Conservation (phyloP, 306 rosid species). For the Dalbergia cochinchinensis region DNA sequence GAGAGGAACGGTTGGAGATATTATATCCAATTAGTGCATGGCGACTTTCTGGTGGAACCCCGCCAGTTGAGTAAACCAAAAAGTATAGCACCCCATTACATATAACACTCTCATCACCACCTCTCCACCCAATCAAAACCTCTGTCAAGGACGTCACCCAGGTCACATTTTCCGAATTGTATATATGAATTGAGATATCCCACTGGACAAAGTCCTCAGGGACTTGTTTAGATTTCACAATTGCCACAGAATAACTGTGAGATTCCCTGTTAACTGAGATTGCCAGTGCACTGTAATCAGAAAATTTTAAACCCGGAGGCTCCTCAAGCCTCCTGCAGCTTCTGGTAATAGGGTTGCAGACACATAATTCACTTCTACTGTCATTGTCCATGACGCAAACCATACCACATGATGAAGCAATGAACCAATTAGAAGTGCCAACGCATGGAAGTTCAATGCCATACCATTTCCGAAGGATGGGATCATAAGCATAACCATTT, state of each 20-base stretch:
- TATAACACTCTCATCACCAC: constrained; percentile 88
- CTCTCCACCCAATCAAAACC: constrained; percentile 85
- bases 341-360: constrained; percentile 84
- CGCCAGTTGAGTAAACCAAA: constrained; percentile 81
- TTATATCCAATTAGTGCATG: constrained; percentile 71
- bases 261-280: constrained; percentile 70
- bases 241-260: constrained; percentile 64
- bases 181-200: constrained; percentile 75
- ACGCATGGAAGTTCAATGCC: constrained; percentile 75
- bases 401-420: constrained; percentile 82
- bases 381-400: constrained; percentile 88
- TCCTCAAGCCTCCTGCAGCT: constrained; percentile 62
- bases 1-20: constrained; percentile 58
- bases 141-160: constrained; percentile 74
- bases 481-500: constrained; percentile 79
- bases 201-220: constrained; percentile 75
- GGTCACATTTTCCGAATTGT: constrained; percentile 60
- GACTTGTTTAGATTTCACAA: constrained; percentile 83
- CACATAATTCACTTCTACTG: constrained; percentile 63
- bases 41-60: constrained; percentile 60
- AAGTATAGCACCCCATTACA: constrained; percentile 83
- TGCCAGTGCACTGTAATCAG: constrained; percentile 85
- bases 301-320: constrained; percentile 67
- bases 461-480: constrained; percentile 87
- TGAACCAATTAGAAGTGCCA: constrained; percentile 60